Base-by-base conservation (phyloP, 2,329 filamentous ascomycete genomes). In the Aureobasidium sp. region DNA sequence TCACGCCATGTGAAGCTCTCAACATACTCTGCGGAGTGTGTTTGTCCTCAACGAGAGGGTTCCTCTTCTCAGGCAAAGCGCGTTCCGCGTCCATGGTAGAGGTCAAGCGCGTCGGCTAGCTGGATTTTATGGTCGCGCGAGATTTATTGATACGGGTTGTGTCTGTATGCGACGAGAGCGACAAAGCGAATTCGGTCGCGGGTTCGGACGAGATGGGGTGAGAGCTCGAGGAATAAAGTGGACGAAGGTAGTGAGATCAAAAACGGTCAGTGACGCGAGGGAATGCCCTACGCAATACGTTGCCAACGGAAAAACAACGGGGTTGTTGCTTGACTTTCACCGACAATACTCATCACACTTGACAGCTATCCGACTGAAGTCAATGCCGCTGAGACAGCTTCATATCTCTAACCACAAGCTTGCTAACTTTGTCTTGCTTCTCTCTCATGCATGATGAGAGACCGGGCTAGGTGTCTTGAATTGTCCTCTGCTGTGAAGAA, bases 31-130 rank as follows among this genome's bases (percentile, higher is more conserved):
- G 70, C 59, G 87, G 87, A 60, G 86, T 78, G 66, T 84, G 80
- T 63, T 86, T 83, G 30, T 82, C 74, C 60, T 74, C 79, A 74
- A 90, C 82, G 65, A 89, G 79, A 66, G 83, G 86, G 73, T 90
- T 90, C 71, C 81, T 79, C 75, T 79, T 79, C 68, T 77, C 75
- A 37, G 87, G 87, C 65, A 90, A 77, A 52, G 72, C 44, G 37
- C 69, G 68, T 59, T 65, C 63, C 37, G 60, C 21, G 39, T 64
- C 63, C 66, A 68, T 69, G 29, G 49, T 60, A 60, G 48, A 52
- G 29, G 36, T 34, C 32, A 8, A 39, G 49, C 59, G 49, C 48
- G 48, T 52, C 39, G 48, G 36, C 42, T 48, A 39, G 45, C 21
- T 52, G 27, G 36, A 44, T 25, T 58, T 37, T 4, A 11, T 3